Evolutionary conservation across 768 basidiomycete genomes (phyloP).

Genomic region (Amanita exitialis): DNA sequence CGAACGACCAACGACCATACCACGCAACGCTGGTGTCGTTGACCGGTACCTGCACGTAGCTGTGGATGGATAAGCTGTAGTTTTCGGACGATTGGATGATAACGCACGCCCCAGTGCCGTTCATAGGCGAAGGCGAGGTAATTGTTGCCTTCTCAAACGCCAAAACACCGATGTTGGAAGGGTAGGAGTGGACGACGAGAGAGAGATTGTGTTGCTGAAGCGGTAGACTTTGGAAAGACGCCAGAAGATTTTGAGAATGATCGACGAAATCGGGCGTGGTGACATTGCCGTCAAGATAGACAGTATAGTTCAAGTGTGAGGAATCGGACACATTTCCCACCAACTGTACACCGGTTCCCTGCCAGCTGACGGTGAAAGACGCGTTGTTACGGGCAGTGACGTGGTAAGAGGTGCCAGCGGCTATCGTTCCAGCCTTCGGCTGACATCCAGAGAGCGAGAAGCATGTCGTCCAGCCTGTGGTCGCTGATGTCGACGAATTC

Average conservation of each 20-base stretch:
- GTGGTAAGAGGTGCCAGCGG: constrained; percentile 50
- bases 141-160: constrained; percentile 51
- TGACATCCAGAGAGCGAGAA: constrained; percentile 35
- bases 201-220: constrained; percentile 44
- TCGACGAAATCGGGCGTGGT: constrained; percentile 16
- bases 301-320: constrained; percentile 21
- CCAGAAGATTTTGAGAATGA: constrained; percentile 31
- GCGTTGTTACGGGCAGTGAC: constrained; percentile 54
- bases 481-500: constrained; percentile 38
- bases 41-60: constrained; percentile 24
- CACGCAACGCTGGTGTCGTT: constrained; percentile 39
- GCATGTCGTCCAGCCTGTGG: constrained; percentile 61
- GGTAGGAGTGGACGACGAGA: constrained; percentile 20
- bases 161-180: constrained; percentile 13
- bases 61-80: constrained; percentile 8
- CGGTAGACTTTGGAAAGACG: constrained; percentile 33
- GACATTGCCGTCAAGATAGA: constrained; percentile 41
- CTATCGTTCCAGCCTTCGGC: constrained; percentile 29
- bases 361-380: constrained; percentile 46
- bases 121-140: constrained; percentile 23
- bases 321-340: constrained; percentile 38
- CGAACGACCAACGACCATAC: constrained; percentile 44
- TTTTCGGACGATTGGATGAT: not conserved
- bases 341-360: constrained; percentile 56
- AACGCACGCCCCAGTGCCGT: not conserved